Evolutionary conservation across 805 yeast genomes (phyloP).

Genomic region (Nakazawaea holstii): DNA sequence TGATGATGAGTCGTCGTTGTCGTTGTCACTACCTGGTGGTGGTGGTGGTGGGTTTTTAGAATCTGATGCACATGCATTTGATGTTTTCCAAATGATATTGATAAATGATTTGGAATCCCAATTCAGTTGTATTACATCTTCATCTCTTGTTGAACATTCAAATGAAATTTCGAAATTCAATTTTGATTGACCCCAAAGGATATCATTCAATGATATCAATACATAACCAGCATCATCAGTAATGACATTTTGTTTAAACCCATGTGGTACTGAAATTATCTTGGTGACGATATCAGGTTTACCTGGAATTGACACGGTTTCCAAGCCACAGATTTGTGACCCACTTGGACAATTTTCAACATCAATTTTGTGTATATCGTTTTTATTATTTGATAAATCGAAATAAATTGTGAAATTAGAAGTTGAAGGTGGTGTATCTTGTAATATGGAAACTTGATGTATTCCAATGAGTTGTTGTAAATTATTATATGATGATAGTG

Average conservation of each 20-base stretch:
- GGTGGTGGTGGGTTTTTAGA: slow-evolving; percentile 15
- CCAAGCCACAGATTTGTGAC: slow-evolving; percentile 76
- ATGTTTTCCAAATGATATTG: slow-evolving; percentile 25
- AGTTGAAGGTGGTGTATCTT: slow-evolving; percentile 75
- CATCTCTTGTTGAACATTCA: slow-evolving; percentile 34
- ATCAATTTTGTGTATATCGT: slow-evolving; percentile 23
- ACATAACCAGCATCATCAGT: slow-evolving; percentile 11
- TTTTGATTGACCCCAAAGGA: slow-evolving; percentile 15
- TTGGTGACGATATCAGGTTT: slow-evolving; percentile 46
- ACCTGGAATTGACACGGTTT: slow-evolving; percentile 47
- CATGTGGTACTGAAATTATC: slow-evolving; percentile 51
- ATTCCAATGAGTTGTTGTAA: slow-evolving; percentile 45
- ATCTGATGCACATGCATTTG: slow-evolving; percentile 35
- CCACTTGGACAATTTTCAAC: slow-evolving; percentile 58
- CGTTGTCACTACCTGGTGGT: slow-evolving; percentile 18
- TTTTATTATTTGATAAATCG: slow-evolving; percentile 46
- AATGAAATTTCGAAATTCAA: slow-evolving; percentile 35
- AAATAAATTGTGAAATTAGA: slow-evolving; percentile 62
- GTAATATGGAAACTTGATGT: slow-evolving; percentile 31
- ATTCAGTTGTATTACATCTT: slow-evolving; percentile 23
- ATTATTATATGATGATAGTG: slow-evolving; percentile 32
- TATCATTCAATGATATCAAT: slow-evolving; percentile 24
- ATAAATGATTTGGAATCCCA: slow-evolving; percentile 33
- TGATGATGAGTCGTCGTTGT: slow-evolving; percentile 35
- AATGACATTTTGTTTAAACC: slow-evolving; percentile 26